A percentile compares a stretch with the other conserved stretches of the same genome.
Evolutionary conservation across 495 filamentous ascomycete genomes (phyloP).

Genomic region (Aspergillus affinis): DNA sequence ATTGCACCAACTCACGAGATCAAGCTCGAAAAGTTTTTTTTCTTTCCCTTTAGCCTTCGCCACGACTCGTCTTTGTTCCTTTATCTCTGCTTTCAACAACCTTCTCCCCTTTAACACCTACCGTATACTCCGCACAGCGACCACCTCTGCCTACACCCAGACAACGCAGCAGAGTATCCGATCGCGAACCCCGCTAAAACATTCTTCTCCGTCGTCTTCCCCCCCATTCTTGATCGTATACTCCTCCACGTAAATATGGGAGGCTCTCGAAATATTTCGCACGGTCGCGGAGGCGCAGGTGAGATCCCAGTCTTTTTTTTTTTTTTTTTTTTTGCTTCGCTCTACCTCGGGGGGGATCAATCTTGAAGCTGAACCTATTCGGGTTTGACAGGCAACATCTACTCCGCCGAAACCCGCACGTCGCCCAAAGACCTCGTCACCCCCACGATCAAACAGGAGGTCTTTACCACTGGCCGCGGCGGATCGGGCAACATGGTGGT

Average conservation of each 20-base stretch:
- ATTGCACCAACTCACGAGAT: background rate
- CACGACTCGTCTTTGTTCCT: background rate
- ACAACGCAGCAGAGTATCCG: background rate
- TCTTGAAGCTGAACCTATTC: conserved; percentile 10
- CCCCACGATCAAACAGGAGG: conserved; percentile 74
- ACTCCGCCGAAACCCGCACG: conserved; percentile 51
- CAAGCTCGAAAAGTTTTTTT: conserved; percentile 1
- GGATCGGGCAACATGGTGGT: conserved; percentile 76
- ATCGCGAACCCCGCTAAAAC: background rate
- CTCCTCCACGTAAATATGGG: conserved; percentile 3
- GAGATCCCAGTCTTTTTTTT: conserved; percentile 2
- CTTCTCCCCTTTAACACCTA: background rate
- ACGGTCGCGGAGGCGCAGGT: conserved; percentile 59
- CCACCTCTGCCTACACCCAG: too few relatives aligned
- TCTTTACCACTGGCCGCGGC: conserved; percentile 81
- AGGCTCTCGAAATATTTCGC: conserved; percentile 39
- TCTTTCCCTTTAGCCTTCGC: background rate
- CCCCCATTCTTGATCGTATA: conserved; percentile 1
- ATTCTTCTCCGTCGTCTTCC: too few relatives aligned
- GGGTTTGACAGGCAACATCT: conserved; percentile 64
- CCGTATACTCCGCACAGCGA: background rate
- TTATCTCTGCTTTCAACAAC: background rate
- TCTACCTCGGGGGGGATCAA: background rate
- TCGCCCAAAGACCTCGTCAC: conserved; percentile 67
- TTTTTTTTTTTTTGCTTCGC: background rate